phyloP scores from a whole-genome alignment of 1,284 basidiomycete genomes.

The Malassezia arunalokei region DNA sequence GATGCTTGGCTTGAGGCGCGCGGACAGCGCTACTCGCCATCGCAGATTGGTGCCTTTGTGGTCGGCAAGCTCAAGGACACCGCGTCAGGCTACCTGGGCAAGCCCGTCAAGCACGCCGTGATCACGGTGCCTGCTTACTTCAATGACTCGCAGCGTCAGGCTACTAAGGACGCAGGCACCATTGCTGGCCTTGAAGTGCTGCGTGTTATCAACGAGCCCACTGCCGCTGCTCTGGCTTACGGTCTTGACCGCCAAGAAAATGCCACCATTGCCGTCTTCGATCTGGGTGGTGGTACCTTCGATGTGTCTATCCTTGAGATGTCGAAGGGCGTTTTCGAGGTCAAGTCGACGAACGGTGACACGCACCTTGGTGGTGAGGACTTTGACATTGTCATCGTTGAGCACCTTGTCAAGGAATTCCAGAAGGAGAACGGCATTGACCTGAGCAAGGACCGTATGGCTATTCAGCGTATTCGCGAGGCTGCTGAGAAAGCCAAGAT shows the following conservation, averaged over 20 bases:
- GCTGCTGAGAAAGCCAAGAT: constrained; percentile 99
- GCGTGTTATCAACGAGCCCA: constrained; percentile 97
- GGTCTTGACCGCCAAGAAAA: constrained; percentile 47
- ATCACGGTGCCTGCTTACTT: constrained; percentile 96
- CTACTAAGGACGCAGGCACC: constrained; percentile 91
- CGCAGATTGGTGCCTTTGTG: constrained; percentile 65
- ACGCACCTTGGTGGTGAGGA: constrained; percentile 98
- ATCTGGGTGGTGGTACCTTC: constrained; percentile 85
- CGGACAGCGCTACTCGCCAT: constrained; percentile 54
- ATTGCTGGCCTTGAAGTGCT: constrained; percentile 94
- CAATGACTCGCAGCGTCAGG: constrained; percentile 97
- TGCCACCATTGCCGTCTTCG: constrained; percentile 74
- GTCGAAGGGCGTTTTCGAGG: constrained; percentile 98
- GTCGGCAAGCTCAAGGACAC: constrained; percentile 91
- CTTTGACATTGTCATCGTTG: constrained; percentile 81
- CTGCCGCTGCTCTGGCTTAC: constrained; percentile 91
- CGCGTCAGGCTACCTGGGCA: constrained; percentile 79
- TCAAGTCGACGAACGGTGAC: constrained; percentile 98
- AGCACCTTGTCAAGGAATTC: constrained; percentile 79
- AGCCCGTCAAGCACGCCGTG: constrained; percentile 79
- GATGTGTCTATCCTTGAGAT: constrained; percentile 98
- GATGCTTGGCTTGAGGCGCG: constrained; percentile 63
- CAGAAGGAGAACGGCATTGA: constrained; percentile 81
- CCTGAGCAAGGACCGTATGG: constrained; percentile 76
- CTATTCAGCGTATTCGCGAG: constrained; percentile 97